Conservation (phyloP, 2,329 filamentous ascomycete genomes). For the Colletotrichum sp. region DNA sequence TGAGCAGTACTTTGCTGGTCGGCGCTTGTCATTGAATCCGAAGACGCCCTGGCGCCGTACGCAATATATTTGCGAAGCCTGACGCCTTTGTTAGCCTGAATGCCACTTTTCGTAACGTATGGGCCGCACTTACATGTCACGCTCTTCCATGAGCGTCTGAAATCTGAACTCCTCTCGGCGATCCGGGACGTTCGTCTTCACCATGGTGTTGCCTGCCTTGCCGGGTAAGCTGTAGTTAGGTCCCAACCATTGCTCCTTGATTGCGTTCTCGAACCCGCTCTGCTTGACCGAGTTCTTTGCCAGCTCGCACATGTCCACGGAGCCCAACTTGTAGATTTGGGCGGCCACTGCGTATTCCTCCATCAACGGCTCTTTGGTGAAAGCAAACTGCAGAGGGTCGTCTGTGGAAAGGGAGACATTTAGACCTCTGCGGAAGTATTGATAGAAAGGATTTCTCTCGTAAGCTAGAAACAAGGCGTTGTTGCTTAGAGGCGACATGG, state of each 20-base stretch:
- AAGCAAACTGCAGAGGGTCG: slow-evolving; percentile 96
- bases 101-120: not conserved
- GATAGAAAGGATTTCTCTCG: slow-evolving; percentile 93
- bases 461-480: slow-evolving; percentile 97
- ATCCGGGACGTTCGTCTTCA: slow-evolving; percentile 95
- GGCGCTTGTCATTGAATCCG: not conserved
- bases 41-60: not conserved
- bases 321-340: slow-evolving; percentile 96
- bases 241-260: slow-evolving; percentile 94
- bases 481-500: slow-evolving; percentile 99
- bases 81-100: not conserved
- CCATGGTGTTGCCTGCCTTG: slow-evolving; percentile 86
- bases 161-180: slow-evolving; percentile 89
- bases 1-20: slow-evolving; percentile 4
- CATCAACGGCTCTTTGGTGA: slow-evolving; percentile 96
- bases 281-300: slow-evolving; percentile 96
- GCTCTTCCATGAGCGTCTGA: slow-evolving; percentile 83
- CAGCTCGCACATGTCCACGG: slow-evolving; percentile 98
- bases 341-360: slow-evolving; percentile 98
- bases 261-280: slow-evolving; percentile 86
- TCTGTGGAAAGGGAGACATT: slow-evolving; percentile 98
- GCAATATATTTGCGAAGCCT: slow-evolving; percentile 18
- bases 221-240: slow-evolving; percentile 78
- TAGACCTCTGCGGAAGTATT: slow-evolving; percentile 92
- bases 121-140: slow-evolving; percentile 72